Evolutionary conservation across 306 rosid genomes (phyloP).

Genomic region (Ammopiptanthus mongolicus): DNA sequence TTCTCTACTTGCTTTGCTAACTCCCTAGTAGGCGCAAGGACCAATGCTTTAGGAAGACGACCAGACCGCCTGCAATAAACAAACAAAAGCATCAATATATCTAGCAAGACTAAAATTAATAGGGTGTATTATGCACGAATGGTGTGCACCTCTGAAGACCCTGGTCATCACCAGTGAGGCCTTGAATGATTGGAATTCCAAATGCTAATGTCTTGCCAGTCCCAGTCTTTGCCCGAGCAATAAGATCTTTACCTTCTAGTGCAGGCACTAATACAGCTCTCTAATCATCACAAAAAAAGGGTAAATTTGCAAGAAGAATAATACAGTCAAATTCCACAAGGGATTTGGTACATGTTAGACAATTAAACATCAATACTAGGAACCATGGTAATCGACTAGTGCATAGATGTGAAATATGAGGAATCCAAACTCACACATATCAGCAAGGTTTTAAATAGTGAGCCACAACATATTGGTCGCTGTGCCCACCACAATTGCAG

Average conservation of each 20-base stretch:
- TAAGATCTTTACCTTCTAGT: constrained; percentile 76
- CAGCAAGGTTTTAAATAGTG: neutral
- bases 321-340: neutral
- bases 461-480: neutral
- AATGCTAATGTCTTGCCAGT: constrained; percentile 95
- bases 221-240: constrained; percentile 94
- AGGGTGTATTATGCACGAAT: neutral
- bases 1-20: constrained; percentile 94
- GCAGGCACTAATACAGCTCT: constrained; percentile 92
- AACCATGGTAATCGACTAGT: neutral
- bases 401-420: neutral
- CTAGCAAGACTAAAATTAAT: neutral
- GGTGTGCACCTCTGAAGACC: constrained; percentile 42
- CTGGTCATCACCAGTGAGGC: constrained; percentile 54
- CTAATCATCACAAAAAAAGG: constrained; percentile 23
- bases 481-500: neutral
- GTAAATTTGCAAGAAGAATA: neutral
- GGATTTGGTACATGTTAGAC: neutral
- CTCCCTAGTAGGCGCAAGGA: constrained; percentile 95
- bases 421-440: neutral
- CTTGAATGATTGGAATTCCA: constrained; percentile 77
- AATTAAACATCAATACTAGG: neutral
- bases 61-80: constrained; percentile 55
- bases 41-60: constrained; percentile 63
- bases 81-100: neutral